A percentile compares a stretch with the other conserved stretches of the same genome.
Conservation (phyloP, 345 rosid genomes). For the Dimocarpus longan region DNA sequence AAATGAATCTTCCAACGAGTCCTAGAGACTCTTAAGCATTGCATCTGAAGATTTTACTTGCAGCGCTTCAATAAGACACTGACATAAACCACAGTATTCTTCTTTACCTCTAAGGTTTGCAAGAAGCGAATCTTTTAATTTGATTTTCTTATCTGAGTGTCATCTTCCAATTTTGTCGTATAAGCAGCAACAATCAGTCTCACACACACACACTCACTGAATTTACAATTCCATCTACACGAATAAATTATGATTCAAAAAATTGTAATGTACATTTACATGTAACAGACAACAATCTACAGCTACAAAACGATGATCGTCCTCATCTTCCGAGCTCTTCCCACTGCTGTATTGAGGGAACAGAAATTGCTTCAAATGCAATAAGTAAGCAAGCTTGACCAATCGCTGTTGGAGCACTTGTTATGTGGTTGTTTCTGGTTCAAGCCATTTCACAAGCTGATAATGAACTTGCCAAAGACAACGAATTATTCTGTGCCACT, state of each 20-base stretch:
- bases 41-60: not conserved
- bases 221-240: not conserved
- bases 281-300: constrained; percentile 14
- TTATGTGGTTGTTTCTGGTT: constrained; percentile 7
- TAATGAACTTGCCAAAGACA: not conserved
- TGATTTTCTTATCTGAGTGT: not conserved
- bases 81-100: not conserved
- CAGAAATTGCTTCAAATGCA: constrained; percentile 6
- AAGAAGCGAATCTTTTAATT: too few relatives aligned
- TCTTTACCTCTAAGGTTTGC: not conserved
- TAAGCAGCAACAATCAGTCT: not conserved
- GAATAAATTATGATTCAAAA: not conserved
- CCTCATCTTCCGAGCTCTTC: constrained; percentile 20
- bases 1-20: not conserved
- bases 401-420: constrained; percentile 20
- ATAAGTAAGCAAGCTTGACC: constrained; percentile 10
- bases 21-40: not conserved
- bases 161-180: not conserved
- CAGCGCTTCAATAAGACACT: too few relatives aligned
- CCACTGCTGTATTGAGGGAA: not conserved
- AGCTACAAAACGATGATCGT: constrained; percentile 27
- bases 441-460: not conserved
- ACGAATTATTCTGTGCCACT: not conserved
- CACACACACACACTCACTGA: too few relatives aligned
- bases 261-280: constrained; percentile 19